A percentile compares a stretch with the other conserved stretches of the same genome.
Conservation (phyloP, 257 asterid genomes). For the Thymus quinquecostatus region DNA sequence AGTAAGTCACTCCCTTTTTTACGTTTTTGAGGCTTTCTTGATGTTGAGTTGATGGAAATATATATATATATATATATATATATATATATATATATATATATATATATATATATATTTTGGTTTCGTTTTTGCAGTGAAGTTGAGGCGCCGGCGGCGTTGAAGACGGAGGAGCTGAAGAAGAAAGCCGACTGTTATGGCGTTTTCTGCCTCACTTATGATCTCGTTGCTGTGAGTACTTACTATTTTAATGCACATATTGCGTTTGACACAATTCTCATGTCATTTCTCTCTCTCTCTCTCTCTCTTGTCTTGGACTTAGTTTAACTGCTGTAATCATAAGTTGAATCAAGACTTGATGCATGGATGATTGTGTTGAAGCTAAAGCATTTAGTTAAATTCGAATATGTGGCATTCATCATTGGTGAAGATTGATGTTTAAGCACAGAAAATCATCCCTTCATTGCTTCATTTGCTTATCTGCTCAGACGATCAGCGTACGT, state of each 20-base stretch:
- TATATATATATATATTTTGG: too few species aligned
- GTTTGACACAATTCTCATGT: slow-evolving; percentile 10
- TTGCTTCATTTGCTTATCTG: not conserved
- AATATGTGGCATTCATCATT: not conserved
- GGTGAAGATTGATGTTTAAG: not conserved
- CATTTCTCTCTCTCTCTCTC: not conserved
- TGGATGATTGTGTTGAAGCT: not conserved
- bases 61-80: too few species aligned
- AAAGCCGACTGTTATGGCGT: slow-evolving; percentile 87
- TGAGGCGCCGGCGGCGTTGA: slow-evolving; percentile 67
- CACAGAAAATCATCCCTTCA: not conserved
- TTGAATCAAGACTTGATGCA: not conserved
- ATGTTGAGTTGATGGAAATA: slow-evolving; percentile 6
- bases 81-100: too few species aligned
- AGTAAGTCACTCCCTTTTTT: slow-evolving; percentile 41
- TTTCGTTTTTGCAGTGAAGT: slow-evolving; percentile 86
- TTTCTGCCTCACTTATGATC: slow-evolving; percentile 98
- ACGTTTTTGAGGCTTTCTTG: not conserved
- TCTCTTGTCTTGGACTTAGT: not conserved
- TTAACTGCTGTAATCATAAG: not conserved
- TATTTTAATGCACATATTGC: slow-evolving; percentile 20
- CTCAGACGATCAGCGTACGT: not conserved
- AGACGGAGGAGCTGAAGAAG: slow-evolving; percentile 68
- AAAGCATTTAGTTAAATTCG: not conserved
- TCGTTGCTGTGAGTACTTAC: slow-evolving; percentile 69